Evolutionary conservation across 805 yeast genomes (phyloP).

Genomic region (Zygosaccharomyces pseudorouxii): DNA sequence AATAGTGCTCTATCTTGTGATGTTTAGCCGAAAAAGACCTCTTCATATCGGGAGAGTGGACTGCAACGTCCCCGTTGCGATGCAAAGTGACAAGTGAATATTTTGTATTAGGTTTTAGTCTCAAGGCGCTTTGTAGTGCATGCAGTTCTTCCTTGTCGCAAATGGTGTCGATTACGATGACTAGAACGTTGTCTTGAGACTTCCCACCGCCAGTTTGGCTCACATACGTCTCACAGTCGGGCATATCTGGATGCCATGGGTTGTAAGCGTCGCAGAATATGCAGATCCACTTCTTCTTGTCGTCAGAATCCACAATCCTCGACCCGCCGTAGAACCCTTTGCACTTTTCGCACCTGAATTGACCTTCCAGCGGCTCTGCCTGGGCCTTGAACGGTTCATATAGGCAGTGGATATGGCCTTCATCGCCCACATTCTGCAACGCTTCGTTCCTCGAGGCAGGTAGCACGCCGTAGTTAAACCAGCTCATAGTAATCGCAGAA

Average conservation of each 20-base stretch:
- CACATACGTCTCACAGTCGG: constrained; percentile 1
- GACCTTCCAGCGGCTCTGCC: neutral
- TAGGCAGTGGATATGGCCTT: constrained; percentile 14
- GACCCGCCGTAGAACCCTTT: constrained; percentile 4
- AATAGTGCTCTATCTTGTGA: constrained; percentile 5
- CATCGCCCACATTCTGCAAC: constrained; percentile 9
- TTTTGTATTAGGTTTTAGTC: neutral
- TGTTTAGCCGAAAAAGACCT: constrained; percentile 6
- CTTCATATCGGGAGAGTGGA: neutral
- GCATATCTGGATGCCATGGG: constrained; percentile 4
- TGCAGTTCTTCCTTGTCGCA: constrained; percentile 10
- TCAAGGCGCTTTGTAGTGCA: constrained; percentile 4
- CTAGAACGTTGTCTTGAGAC: neutral
- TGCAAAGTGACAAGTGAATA: constrained; percentile 6
- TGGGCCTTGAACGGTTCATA: constrained; percentile 10
- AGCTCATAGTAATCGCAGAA: constrained; percentile 5
- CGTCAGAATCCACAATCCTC: constrained; percentile 1
- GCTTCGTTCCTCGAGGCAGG: constrained; percentile 19
- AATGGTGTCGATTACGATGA: constrained; percentile 13
- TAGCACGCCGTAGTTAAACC: constrained; percentile 11
- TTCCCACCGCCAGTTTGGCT: neutral
- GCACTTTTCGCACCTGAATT: constrained; percentile 8
- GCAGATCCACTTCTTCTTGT: constrained; percentile 13
- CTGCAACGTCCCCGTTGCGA: constrained; percentile 7
- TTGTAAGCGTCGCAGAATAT: constrained; percentile 16